Conservation (phyloP, 208 protist genomes). For the Phytomonas francai region DNA sequence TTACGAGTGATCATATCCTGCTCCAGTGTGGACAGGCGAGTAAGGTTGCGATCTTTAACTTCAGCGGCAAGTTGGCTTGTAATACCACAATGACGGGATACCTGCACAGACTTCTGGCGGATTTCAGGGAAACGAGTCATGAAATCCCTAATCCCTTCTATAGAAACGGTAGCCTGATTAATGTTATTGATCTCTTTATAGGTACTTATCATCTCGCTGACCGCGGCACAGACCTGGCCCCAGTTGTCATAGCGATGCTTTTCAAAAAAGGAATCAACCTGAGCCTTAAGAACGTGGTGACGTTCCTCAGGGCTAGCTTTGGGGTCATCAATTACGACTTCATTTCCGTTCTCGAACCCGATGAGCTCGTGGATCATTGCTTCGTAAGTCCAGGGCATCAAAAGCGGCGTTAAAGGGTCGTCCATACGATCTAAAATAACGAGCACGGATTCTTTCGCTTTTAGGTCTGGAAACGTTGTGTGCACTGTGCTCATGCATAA, state of each 20-base stretch:
- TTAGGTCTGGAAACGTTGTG: constrained; percentile 82
- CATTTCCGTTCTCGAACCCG: constrained; percentile 92
- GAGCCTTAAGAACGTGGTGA: constrained; percentile 60
- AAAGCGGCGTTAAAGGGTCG: constrained; percentile 95
- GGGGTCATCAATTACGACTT: constrained; percentile 71
- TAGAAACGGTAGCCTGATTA: constrained; percentile 63
- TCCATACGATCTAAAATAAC: constrained; percentile 83
- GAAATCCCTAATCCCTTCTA: constrained; percentile 84
- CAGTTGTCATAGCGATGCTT: constrained; percentile 95
- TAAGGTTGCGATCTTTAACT: constrained; percentile 79
- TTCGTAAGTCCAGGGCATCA: constrained; percentile 99
- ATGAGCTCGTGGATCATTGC: constrained; percentile 98
- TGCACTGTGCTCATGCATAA: constrained; percentile 76
- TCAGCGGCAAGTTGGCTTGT: constrained; percentile 68
- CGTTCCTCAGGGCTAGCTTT: constrained; percentile 61
- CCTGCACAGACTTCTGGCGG: constrained; percentile 65
- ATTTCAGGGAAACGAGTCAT: constrained; percentile 83
- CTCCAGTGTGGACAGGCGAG: constrained; percentile 74
- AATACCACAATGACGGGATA: constrained; percentile 77
- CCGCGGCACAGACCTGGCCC: constrained; percentile 93
- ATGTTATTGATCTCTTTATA: constrained; percentile 91
- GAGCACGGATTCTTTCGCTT: constrained; percentile 70
- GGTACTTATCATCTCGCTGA: constrained; percentile 93
- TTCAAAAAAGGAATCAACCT: constrained; percentile 94
- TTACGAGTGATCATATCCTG: constrained; percentile 77